Base-by-base conservation (phyloP, 192 early-diverging fungal genomes). In the Ambispora gerdemannii region DNA sequence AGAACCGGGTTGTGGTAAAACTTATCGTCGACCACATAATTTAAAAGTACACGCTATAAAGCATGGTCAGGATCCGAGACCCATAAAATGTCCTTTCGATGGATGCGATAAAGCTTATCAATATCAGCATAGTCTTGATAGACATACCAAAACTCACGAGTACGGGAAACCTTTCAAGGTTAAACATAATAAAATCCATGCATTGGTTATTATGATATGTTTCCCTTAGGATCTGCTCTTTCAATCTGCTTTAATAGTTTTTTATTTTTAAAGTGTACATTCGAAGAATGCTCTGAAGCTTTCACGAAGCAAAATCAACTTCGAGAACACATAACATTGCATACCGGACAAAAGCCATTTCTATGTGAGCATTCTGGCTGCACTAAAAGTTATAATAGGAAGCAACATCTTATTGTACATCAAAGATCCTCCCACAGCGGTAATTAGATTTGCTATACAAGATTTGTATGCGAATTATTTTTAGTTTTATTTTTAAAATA, bases 71-170 rank as follows among this genome's bases (percentile, higher is more conserved):
- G 47, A 66, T 50, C 10, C 47, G 15, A 52, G 50, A 36, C 67
- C 50, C 31, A 51, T 33, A 3, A 69, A 69, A 56, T 69, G 51
- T 69, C 19, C n/a, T 22, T 17, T 34, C 15, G 30, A 35, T 25
- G 66, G 66, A 19, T 68, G 66, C 35, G 22, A 68, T 25, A 50
- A 36, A 28, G 50, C 24, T 24, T 68, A 50, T 55, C 50, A 28
- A 10, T 25, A n/a, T 32, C 43, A 55, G 35, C 50, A 55, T 55
- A 36, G 50, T 8, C 34, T 68, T 22, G 13, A 2, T 19, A 53
- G 49, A 22, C 66, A 68, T 68, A 53, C 34, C 22, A 69, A 28
- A 56, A 53, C 35, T n/a, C 66, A 69, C 50, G 67, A 69, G 7
- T 1, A n/a, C n/a, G 47, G 47, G 10, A 50, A 25, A 50, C 27